Evolutionary conservation across 2,329 filamentous ascomycete species (phyloP), one percentile per base, ranked within the genome.

Genomic region (Diaporthe amygdali): DNA sequence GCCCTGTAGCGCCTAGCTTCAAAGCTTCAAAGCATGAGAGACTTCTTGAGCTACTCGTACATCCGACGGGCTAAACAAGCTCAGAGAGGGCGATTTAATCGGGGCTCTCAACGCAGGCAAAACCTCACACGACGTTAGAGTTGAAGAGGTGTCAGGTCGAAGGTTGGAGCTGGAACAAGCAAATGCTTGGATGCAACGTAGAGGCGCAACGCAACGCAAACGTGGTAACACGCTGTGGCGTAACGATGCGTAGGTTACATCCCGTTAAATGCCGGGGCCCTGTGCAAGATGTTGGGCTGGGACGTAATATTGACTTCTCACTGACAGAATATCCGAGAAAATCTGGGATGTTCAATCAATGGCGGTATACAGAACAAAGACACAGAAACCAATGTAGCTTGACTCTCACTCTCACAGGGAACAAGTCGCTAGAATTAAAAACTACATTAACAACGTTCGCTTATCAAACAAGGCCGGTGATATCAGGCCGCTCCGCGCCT

Each of bases 171-270:
- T 47, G 59, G 20, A 37, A 47, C 59, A 47, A 37, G 59, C 59
- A 47, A 47, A 41, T 22, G 44, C 27, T 12, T 5, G 22, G 56
- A 47, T 47, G 41, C 41, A n/a, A 47, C 59, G 20, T 10, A 25
- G 39, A 61, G 56, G 32, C 25, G 41, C 20, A 34, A 17, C 20
- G 25, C 55, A 44, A 44, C 56, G 41, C 27, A 49, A n/a, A 27
- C 41, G 41, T 56, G 32, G 12, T 6, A 15, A 6, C 32, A 39
- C 34, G 54, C 54, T 12, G 34, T 27, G 54, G 54, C 34, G 14
- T 22, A n/a, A n/a, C 59, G 34, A n/a, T 47, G 59, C 30, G n/a
- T 44, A 37, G 7, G 59, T 64, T 64, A 64, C 59, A 64, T 64
- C 59, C 59, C 59, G 59, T n/a, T 27, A 34, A 25, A 47, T 2